These are phyloP conservation scores for Erysimum pusillum DNA, from an alignment of 441 rosid genomes.

Conservation along the genomic window DNA sequence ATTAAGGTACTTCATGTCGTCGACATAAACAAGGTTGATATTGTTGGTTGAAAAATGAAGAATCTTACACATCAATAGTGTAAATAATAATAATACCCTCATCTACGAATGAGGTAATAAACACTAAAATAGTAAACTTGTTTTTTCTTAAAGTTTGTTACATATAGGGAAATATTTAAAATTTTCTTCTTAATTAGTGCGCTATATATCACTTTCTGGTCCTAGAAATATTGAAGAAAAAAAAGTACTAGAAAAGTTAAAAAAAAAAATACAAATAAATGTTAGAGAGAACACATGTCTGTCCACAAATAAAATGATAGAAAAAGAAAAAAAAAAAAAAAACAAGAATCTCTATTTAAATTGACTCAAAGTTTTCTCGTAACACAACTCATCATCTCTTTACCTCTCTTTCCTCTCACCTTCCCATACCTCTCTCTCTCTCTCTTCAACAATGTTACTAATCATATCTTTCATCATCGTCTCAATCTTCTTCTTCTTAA, in stretches of 20 bases:
- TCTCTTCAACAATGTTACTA: slow-evolving; percentile 27
- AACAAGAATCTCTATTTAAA: slow-evolving; percentile 40
- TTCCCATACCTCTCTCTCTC: slow-evolving; percentile 21
- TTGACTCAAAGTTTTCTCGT: slow-evolving; percentile 19
- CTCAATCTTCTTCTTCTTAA: slow-evolving; percentile 50
- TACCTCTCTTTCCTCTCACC: too few relatives aligned
- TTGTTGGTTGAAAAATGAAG: not conserved
- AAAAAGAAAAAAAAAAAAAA: not conserved
- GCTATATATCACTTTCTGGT: too few relatives aligned
- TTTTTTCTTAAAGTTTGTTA: too few relatives aligned
- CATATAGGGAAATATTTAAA: too few relatives aligned
- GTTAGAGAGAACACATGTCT: slow-evolving; percentile 33
- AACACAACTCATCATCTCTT: slow-evolving; percentile 20
- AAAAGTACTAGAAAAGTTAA: too few relatives aligned
- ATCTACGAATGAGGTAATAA: too few relatives aligned
- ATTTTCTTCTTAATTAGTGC: too few relatives aligned
- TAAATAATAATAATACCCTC: too few relatives aligned
- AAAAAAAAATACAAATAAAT: too few relatives aligned
- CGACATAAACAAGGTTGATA: not conserved
- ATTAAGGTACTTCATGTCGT: not conserved
- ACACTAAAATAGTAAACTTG: not conserved
- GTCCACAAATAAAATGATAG: slow-evolving; percentile 13
- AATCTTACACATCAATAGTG: not conserved
- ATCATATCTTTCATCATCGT: slow-evolving; percentile 35
- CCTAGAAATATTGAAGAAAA: too few relatives aligned